Base-by-base conservation (phyloP, 805 yeast species). In the Candida vaughaniae region DNA sequence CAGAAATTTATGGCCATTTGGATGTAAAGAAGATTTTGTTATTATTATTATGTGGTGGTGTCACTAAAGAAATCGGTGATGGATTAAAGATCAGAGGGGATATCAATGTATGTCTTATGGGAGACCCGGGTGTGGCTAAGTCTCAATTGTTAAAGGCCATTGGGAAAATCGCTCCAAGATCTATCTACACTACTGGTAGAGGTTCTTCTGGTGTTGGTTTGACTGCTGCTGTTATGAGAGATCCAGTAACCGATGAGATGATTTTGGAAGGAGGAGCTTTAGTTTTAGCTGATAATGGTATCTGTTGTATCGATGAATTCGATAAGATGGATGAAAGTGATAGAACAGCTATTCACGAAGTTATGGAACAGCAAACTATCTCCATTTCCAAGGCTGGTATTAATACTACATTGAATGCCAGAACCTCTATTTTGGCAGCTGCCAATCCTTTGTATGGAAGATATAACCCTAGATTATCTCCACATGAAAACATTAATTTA, bases 111-210 rank as follows among this genome's bases (percentile, higher is more conserved):
- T 84, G 97, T 66, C 73, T 93, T 35, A 91, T 93, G 97, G 99
- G 99, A 52, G 99, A 93, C 57, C 99, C 99, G 28, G 99, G 99
- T 72, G 99, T 93, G 37, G 99, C 99, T 55, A 93, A 93, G 64
- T 93, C 98, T 3, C 99, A 93, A 73, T 70, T 93, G 55, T 71
- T 93, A 46, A 93, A 93, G 59, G 84, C 95, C 22, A 87, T 93
- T 47, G 75, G 88, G 42, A 88, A 90, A 52, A 85, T 93, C 37
- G 93, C 98, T 3, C 99, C 99, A 20, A 76, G 98, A 55, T 95
- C 96, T 34, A 95, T 93, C 20, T 93, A 93, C 62, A 93, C 99
- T 6, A 93, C 99, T 1, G 99, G 99, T 66, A 80, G 95, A 54
- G 99, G 99, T 60, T 89, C 97, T 3, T 93, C 99, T 0, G 99